A percentile compares a stretch with the other conserved stretches of the same genome.
Evolutionary conservation across 2,329 filamentous ascomycete genomes (phyloP).

Genomic region (Fusarium annulatum): DNA sequence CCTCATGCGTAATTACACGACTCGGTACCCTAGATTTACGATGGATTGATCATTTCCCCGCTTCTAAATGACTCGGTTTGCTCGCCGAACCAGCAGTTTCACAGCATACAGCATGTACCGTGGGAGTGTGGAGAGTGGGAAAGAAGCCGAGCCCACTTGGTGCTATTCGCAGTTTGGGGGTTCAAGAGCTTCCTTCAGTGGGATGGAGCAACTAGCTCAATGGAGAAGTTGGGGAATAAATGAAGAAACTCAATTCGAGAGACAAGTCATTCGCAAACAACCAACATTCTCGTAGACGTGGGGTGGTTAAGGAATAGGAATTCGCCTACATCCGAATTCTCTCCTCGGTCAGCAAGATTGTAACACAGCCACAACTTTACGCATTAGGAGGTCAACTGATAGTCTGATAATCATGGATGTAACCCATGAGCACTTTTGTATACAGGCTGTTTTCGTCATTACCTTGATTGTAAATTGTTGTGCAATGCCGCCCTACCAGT

Average conservation of each 20-base stretch:
- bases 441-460: neutral
- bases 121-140: slow-evolving; percentile 29
- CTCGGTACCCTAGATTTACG: slow-evolving; percentile 8
- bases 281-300: slow-evolving; percentile 4
- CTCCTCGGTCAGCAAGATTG: slow-evolving; percentile 7
- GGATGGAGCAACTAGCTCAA: slow-evolving; percentile 7
- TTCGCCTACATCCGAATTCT: neutral
- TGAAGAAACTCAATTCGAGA: neutral
- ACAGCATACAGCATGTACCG: neutral
- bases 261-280: slow-evolving; percentile 1
- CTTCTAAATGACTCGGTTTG: slow-evolving; percentile 5
- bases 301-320: neutral
- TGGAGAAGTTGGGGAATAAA: slow-evolving; percentile 7
- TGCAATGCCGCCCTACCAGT: neutral
- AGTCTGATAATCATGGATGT: neutral
- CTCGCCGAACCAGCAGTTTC: slow-evolving; percentile 8
- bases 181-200: neutral
- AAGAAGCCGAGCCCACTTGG: slow-evolving; percentile 12
- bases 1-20: slow-evolving; percentile 29
- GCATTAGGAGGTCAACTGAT: slow-evolving; percentile 26
- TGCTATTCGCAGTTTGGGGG: slow-evolving; percentile 25
- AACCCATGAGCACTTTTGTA: neutral
- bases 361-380: slow-evolving; percentile 9
- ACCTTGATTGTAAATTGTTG: neutral
- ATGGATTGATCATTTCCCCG: slow-evolving; percentile 1